Evolutionary conservation across 1,139 yeast species (phyloP), one percentile per base, ranked within the genome.

Genomic region (Pichia sp.): DNA sequence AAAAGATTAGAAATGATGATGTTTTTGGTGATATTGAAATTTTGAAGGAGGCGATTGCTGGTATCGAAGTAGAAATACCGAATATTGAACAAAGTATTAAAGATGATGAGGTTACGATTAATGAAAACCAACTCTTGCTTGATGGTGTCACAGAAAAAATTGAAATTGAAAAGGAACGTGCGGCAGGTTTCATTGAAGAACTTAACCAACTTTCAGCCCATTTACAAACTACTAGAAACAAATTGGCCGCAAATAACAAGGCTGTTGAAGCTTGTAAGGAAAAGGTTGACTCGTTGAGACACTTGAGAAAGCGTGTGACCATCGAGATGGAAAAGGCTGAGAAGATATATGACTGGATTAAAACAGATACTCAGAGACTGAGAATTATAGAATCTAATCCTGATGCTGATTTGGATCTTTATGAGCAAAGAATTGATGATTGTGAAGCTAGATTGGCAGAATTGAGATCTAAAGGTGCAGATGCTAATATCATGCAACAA

Each of bases 401-500:
- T 1, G 77, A 79, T 51, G 77, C 84, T 45, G 78, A 88, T 58
- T 66, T 88, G 30, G 77, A 76, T 6, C 84, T 83, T 53, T 77
- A 82, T 56, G 77, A 81, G 50, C 76, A 75, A 21, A 80, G 83
- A 53, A 76, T 83, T 42, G 70, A 67, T 12, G 74, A 76, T 36
- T 73, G 89, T 53, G 72, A 76, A 38, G 88, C 79, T 28, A 76
- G 82, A 52, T 82, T 82, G 59, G 77, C 79, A 52, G 80, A 80
- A n/a, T 82, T 91, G 86, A 85, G 80, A 68, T 75, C 91, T 51
- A 86, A 83, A 56, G 66, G 66, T 39, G 96, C 93, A 28, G 91
- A 91, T 60, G 77, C 87, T 12, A 86, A 90, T 60, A 93, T 93
- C 53, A 88, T 91, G 91, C 83, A 84, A 58, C 87, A 90, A 89